Percentiles rank a stretch among this genome's conserved stretches.
These are phyloP conservation scores for Alternaria brassicae DNA, from an alignment of 2,329 filamentous ascomycete species.

Conservation along the genomic window DNA sequence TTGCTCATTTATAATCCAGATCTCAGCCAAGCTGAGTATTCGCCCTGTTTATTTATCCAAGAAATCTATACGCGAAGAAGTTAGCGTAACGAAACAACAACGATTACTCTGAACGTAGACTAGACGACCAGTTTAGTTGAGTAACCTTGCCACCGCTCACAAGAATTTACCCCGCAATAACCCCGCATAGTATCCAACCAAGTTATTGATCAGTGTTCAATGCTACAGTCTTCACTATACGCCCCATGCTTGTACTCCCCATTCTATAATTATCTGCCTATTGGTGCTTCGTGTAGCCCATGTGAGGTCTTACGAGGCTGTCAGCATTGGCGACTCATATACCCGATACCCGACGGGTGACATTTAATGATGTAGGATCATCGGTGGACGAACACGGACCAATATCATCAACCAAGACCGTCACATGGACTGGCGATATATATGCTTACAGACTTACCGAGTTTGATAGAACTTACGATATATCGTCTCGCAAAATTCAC, in stretches of 20 bases:
- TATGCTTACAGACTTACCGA: neutral
- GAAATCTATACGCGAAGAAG: neutral
- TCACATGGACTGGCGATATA: neutral
- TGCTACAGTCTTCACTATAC: neutral
- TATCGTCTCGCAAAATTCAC: neutral
- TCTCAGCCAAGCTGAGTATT: neutral
- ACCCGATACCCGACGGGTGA: neutral
- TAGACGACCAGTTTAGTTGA: neutral
- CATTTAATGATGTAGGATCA: neutral
- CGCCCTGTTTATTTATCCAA: neutral
- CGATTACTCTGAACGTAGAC: neutral
- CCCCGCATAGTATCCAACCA: neutral
- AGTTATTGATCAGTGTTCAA: neutral
- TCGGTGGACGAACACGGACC: neutral
- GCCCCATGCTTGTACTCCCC: neutral
- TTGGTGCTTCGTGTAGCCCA: neutral
- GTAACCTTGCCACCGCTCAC: neutral
- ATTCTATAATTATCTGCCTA: neutral
- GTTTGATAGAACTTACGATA: neutral
- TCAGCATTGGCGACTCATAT: neutral
- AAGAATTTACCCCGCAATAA: conserved; percentile 1
- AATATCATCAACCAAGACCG: neutral
- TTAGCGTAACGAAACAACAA: neutral
- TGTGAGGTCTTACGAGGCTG: neutral
- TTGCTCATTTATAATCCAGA: neutral